Base-by-base conservation (phyloP, 2,329 filamentous ascomycete species). In the Beauveria asiatica region DNA sequence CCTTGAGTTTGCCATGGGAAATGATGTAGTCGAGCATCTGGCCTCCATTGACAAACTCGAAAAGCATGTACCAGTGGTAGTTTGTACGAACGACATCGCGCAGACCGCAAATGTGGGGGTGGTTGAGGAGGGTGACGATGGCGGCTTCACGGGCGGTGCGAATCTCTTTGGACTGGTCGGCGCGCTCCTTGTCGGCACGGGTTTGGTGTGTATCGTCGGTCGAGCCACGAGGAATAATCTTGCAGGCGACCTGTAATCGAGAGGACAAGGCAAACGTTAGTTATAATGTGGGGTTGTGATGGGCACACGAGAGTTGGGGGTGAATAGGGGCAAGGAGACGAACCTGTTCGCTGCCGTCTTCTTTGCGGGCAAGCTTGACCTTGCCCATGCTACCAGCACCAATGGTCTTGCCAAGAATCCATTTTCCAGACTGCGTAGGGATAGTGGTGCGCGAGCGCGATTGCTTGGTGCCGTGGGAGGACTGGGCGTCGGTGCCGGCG, bases 21-120 rank as follows among this genome's bases (percentile, higher is more conserved):
- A 99, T 99, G 73, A 99, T 99, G 75, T 97, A 99, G 77, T 99
- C 94, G 63, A 99, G 85, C 94, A 99, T 97, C 76, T 99, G 94
- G 19, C 94, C 94, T 52, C 94, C 94, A 70, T 99, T 97, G 74
- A 99, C 94, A 73, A 94, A 97, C 76, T 99, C 94, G 70, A 96
- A 99, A 56, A 99, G 85, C 94, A 99, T 99, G 75, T 99, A 99
- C 94, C 94, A 99, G 75, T 99, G 94, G 72, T 97, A 94, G 69
- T 94, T 93, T 55, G 94, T 97, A 61, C 92, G 88, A 60, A 97
- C 89, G 27, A 97, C 92, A 75, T 99, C 94, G 65, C 92, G 86
- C 82, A 99, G 89, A 62, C 90, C 92, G 72, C 94, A 97, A 61
- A 99, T 95, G 70, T 96, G 95, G 16, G 93, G 94, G 69, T 97